Base-by-base conservation (phyloP, 331 rosid genomes). In the Dryas integrifolia region DNA sequence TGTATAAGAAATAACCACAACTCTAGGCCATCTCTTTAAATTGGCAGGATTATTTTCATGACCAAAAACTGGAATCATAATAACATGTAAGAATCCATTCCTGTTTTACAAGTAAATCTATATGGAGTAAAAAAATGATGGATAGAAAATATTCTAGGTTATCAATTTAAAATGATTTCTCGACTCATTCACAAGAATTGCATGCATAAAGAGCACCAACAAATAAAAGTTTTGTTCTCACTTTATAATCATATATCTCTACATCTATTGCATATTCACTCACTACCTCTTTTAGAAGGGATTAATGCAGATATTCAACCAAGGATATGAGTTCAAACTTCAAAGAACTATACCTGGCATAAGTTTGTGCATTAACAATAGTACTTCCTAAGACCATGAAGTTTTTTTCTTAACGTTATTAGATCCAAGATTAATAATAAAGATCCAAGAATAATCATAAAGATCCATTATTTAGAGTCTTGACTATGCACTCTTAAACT, bases 1-100 rank as follows among this genome's bases (percentile, higher is more conserved):
- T 56, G 90, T 91, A 75, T 85, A 91, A 75, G 98, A 94, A 69
- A 89, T 91, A 74, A 94, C 98, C 80, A 94, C 98, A 70, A 89
- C 83, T 84, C 70, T 88, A 2, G 97, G 98, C 69, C 85, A 86
- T 73, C 86, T 88, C 58, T 79, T 80, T 75, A 94, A 83, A 72
- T 88, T 50, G 79, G 81, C 80, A 68, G 97, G 96, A 77, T 91
- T 91, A 76, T 91, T 95, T 76, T 67, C 89, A 72, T 89, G 98
- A 61, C 98, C 96, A 80, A 94, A 94, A 72, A 94, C 96, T 94
- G 88, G 79, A 77, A 52, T 80, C 51, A 56, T 65, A 73, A 82
- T 65, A 65, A 53, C 65, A 60, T 38, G 56, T 56, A 47, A 56
- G 80, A 65, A 72, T 41, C 60, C 44, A 43, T 60, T 43, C 21